A percentile compares a stretch with the other conserved stretches of the same genome.
Conservation (phyloP, 495 filamentous ascomycete genomes). For the Xylaria flabelliformis region DNA sequence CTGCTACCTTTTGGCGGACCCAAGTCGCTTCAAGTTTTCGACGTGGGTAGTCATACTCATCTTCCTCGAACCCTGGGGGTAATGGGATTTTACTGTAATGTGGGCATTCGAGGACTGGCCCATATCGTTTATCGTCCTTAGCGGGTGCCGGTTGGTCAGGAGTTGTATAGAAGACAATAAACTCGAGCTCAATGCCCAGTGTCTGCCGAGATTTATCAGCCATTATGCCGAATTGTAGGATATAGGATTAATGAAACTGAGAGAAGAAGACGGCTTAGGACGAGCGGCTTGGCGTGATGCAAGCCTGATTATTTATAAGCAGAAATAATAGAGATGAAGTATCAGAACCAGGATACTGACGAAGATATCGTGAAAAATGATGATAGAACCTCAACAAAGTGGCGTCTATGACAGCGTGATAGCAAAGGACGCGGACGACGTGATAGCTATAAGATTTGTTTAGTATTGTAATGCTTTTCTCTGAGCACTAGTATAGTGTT, state of each 20-base stretch:
- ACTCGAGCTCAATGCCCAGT: constrained; percentile 11
- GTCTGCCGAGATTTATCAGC: background rate
- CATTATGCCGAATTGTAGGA: background rate
- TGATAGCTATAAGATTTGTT: background rate
- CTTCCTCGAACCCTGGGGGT: background rate
- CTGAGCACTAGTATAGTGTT: background rate
- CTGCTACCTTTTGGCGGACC: constrained; percentile 8
- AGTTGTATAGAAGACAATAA: constrained; percentile 4
- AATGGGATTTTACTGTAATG: background rate
- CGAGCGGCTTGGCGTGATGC: background rate
- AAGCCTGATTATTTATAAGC: background rate
- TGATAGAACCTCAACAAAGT: background rate
- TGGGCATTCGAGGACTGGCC: constrained; percentile 5
- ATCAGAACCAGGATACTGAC: background rate
- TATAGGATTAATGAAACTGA: background rate
- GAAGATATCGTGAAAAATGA: background rate
- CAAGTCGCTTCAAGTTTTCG: background rate
- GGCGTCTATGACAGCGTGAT: background rate
- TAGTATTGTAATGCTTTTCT: background rate
- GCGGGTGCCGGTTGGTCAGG: background rate
- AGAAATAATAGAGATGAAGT: background rate
- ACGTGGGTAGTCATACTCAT: background rate
- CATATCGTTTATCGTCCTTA: background rate
- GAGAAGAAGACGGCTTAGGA: background rate
- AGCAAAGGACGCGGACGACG: background rate